Evolutionary conservation across 768 basidiomycete species (phyloP).

Genomic region (Tulasnella sp.): DNA sequence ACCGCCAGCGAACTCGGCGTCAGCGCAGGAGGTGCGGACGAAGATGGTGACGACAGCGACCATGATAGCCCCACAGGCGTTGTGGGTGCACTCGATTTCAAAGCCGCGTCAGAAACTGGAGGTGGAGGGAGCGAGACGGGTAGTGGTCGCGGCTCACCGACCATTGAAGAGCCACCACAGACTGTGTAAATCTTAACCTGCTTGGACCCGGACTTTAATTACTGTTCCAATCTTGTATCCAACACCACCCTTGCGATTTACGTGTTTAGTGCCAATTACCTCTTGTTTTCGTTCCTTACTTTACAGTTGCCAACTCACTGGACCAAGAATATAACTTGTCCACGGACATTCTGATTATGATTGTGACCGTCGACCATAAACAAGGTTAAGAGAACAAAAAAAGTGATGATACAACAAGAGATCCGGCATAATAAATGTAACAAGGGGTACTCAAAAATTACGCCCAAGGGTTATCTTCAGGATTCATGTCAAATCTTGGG

Average conservation of each 20-base stretch:
- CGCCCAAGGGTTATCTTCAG: conserved; percentile 59
- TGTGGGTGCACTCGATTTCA: not conserved
- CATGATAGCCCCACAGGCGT: not conserved
- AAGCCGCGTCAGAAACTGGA: not conserved
- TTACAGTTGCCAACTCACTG: not conserved
- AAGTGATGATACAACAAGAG: not conserved
- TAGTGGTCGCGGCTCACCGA: not conserved
- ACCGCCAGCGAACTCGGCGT: not conserved
- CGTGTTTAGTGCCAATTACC: not conserved
- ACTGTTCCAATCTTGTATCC: conserved; percentile 11
- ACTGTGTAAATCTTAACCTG: not conserved
- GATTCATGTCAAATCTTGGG: conserved; percentile 32
- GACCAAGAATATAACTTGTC: not conserved
- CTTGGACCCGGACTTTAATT: conserved; percentile 9
- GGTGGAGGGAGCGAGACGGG: not conserved
- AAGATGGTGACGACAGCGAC: not conserved
- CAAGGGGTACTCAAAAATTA: conserved; percentile 33
- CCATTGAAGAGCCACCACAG: not conserved
- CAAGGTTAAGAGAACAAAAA: not conserved
- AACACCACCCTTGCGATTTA: not conserved
- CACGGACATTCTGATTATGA: not conserved
- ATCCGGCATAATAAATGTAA: not conserved
- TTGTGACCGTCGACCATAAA: not conserved
- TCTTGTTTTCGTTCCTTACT: not conserved
- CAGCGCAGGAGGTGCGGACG: not conserved